These are phyloP conservation scores for Mycena albidolilacea DNA, from an alignment of 768 basidiomycete species.

Conservation along the genomic window DNA sequence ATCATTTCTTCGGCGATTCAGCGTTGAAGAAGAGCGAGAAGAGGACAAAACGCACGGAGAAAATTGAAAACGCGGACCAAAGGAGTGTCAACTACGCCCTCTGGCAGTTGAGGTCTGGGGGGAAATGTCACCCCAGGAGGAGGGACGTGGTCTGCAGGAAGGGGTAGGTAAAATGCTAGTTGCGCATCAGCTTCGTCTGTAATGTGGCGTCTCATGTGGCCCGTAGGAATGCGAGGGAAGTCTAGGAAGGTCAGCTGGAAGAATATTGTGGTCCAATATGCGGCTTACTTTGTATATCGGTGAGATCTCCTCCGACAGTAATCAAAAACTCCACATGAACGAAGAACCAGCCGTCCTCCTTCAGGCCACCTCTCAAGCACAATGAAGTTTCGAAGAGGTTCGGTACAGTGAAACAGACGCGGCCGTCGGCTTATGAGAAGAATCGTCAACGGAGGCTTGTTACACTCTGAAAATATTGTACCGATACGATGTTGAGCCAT, in stretches of 20 bases:
- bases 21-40: background rate
- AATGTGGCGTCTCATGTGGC: constrained; percentile 75
- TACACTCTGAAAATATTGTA: constrained; percentile 46
- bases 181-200: constrained; percentile 81
- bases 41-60: constrained; percentile 72
- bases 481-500: constrained; percentile 82
- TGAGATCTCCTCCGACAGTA: constrained; percentile 80
- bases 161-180: constrained; percentile 73
- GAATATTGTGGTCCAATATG: background rate
- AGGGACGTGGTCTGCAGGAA: constrained; percentile 57
- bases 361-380: constrained; percentile 79
- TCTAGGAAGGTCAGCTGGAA: constrained; percentile 56
- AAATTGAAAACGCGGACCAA: constrained; percentile 91
- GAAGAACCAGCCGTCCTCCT: constrained; percentile 89
- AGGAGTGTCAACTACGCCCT: constrained; percentile 82
- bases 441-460: constrained; percentile 36
- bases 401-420: constrained; percentile 81
- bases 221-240: constrained; percentile 79
- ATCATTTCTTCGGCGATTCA: constrained; percentile 76
- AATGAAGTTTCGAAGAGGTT: constrained; percentile 82
- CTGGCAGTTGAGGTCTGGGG: constrained; percentile 67
- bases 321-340: constrained; percentile 84
- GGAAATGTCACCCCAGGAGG: constrained; percentile 59
- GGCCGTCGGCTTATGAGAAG: constrained; percentile 73
- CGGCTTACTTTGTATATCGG: constrained; percentile 74